Conservation (phyloP, 768 basidiomycete genomes). For the Boletus pseudo-olivaceus region DNA sequence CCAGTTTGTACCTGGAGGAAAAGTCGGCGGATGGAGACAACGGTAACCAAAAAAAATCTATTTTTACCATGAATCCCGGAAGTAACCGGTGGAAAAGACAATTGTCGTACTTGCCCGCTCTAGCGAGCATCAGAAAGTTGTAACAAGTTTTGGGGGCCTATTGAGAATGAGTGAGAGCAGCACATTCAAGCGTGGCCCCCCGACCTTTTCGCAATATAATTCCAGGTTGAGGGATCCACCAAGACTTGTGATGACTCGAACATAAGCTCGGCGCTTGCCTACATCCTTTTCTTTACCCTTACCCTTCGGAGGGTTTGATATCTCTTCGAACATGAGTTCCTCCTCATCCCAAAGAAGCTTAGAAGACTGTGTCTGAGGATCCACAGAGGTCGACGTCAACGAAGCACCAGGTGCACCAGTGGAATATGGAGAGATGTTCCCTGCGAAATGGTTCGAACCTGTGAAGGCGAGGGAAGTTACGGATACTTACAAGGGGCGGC, state of each 20-base stretch:
- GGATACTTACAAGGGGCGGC: constrained; percentile 59
- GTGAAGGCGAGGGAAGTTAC: background rate
- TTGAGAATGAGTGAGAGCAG: background rate
- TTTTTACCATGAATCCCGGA: constrained; percentile 88
- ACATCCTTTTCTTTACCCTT: constrained; percentile 94
- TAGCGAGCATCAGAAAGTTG: constrained; percentile 94
- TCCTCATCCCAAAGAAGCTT: constrained; percentile 98
- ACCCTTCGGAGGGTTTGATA: constrained; percentile 73
- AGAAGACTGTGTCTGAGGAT: constrained; percentile 62
- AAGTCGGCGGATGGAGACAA: background rate
- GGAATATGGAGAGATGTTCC: constrained; percentile 91
- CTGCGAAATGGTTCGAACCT: constrained; percentile 35
- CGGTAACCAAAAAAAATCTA: background rate
- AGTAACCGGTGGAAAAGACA: constrained; percentile 90
- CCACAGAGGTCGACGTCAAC: constrained; percentile 88
- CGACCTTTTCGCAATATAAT: constrained; percentile 84
- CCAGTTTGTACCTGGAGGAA: constrained; percentile 85
- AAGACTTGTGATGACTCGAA: constrained; percentile 90
- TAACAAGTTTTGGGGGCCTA: constrained; percentile 98
- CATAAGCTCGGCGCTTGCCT: constrained; percentile 88
- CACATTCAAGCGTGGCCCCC: background rate
- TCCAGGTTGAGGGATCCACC: constrained; percentile 87
- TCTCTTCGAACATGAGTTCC: constrained; percentile 96
- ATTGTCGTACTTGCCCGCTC: constrained; percentile 85
- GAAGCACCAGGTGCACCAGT: constrained; percentile 90